A percentile compares a stretch with the other conserved stretches of the same genome.
Conservation (phyloP, 805 yeast species). For the Starmerella bombicola region DNA sequence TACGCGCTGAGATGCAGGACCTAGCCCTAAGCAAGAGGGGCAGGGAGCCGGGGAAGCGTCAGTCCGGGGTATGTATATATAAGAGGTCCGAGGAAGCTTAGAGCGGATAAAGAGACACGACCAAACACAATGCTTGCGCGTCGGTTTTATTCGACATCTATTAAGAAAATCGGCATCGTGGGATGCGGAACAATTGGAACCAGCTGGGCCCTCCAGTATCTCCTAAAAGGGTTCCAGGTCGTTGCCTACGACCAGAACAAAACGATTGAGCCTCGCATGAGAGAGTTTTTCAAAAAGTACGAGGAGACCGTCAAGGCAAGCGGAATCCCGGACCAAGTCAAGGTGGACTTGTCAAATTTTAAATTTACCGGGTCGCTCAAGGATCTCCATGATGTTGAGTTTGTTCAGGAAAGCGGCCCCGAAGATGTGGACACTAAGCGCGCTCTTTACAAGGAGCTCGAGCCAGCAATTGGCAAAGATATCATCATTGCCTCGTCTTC, state of each 20-base stretch:
- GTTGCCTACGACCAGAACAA: conserved; percentile 11
- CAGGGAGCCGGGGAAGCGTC: too few relatives aligned
- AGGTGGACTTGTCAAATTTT: conserved; percentile 5
- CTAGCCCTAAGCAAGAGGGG: too few relatives aligned
- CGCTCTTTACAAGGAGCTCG: conserved; percentile 7
- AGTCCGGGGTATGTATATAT: too few relatives aligned
- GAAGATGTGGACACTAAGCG: conserved; percentile 9
- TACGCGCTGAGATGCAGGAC: too few relatives aligned
- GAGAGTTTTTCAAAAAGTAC: conserved; percentile 5
- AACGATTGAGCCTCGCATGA: conserved; percentile 10
- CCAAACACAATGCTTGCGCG: conserved; percentile 1
- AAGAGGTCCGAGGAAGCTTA: not conserved
- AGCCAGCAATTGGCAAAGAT: conserved; percentile 8
- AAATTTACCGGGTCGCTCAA: conserved; percentile 1
- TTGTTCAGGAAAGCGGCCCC: conserved; percentile 16
- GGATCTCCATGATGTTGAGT: conserved; percentile 11
- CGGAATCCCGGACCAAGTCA: conserved; percentile 4
- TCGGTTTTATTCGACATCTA: not conserved
- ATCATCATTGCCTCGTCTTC: conserved; percentile 14
- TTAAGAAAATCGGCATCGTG: conserved; percentile 11
- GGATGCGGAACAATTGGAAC: conserved; percentile 15
- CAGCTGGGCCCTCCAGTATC: conserved; percentile 14
- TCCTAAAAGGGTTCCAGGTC: conserved; percentile 10
- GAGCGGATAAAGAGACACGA: not conserved
- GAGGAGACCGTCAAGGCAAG: conserved; percentile 8